Conservation (phyloP, 352 stramenopile species). For the Phytophthora quininea region DNA sequence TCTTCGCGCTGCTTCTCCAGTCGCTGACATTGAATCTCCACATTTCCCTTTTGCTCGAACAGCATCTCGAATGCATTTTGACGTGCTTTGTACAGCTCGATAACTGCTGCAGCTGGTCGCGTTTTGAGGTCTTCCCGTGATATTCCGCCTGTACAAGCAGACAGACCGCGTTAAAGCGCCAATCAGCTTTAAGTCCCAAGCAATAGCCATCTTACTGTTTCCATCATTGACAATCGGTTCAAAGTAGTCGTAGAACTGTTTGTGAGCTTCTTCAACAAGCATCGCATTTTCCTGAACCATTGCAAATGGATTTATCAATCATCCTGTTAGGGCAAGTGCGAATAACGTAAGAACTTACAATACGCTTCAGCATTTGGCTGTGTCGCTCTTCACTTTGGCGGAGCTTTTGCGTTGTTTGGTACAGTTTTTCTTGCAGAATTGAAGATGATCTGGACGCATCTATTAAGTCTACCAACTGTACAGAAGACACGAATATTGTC, state of each 20-base stretch:
- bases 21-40: constrained; percentile 51
- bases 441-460: constrained; percentile 66
- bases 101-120: constrained; percentile 49
- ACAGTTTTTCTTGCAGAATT: constrained; percentile 68
- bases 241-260: constrained; percentile 56
- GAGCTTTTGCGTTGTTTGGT: constrained; percentile 58
- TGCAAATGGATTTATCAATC: constrained; percentile 8
- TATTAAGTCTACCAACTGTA: constrained; percentile 70
- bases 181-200: too few species aligned
- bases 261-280: constrained; percentile 48
- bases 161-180: not conserved
- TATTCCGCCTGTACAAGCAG: constrained; percentile 32
- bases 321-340: too few species aligned
- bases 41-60: constrained; percentile 58
- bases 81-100: constrained; percentile 59
- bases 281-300: constrained; percentile 43
- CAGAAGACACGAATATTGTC: not conserved
- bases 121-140: constrained; percentile 48
- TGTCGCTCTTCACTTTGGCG: constrained; percentile 61
- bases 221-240: constrained; percentile 50
- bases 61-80: constrained; percentile 70
- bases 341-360: constrained; percentile 36
- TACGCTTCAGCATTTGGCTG: constrained; percentile 44
- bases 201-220: constrained; percentile 35
- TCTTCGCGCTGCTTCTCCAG: constrained; percentile 60